Evolutionary conservation across 305 asterid species (phyloP).

Genomic region (Fraxinus sp.): DNA sequence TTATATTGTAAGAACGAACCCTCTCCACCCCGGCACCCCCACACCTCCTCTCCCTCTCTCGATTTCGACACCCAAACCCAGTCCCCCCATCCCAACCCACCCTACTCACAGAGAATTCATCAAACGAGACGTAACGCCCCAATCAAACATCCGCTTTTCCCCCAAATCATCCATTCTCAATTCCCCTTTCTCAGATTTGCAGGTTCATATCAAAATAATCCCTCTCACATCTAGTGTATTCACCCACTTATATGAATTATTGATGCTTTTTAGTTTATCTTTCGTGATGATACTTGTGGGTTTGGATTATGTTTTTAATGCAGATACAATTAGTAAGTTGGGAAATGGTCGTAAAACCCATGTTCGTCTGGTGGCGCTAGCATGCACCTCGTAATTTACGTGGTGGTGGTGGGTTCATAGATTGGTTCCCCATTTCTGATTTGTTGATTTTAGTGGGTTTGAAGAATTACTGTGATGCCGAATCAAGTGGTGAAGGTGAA

Average conservation of each 20-base stretch:
- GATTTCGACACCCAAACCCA: conserved; percentile 50
- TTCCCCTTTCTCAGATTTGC: conserved; percentile 33
- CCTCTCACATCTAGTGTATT: conserved; percentile 24
- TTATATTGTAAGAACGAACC: conserved; percentile 28
- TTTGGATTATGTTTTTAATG: conserved; percentile 40
- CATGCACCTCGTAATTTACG: conserved; percentile 55
- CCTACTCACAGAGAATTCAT: conserved; percentile 31
- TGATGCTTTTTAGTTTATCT: conserved; percentile 2
- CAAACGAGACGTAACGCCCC: conserved; percentile 17
- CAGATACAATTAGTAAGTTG: conserved; percentile 25
- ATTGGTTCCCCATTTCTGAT: background rate
- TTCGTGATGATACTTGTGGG: conserved; percentile 26
- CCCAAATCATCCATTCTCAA: conserved; percentile 29
- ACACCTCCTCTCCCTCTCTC: conserved; percentile 24
- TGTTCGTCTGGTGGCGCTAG: conserved; percentile 33
- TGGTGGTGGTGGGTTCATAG: conserved; percentile 18
- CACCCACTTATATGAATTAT: conserved; percentile 15
- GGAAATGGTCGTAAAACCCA: conserved; percentile 43
- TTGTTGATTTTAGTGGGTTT: conserved; percentile 32
- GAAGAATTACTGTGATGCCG: conserved; percentile 28
- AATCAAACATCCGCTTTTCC: conserved; percentile 25
- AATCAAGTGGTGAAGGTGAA: conserved; percentile 31
- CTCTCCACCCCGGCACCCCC: background rate
- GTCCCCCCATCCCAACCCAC: conserved; percentile 25
- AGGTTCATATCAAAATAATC: conserved; percentile 24